phyloP scores from a whole-genome alignment of 2,329 filamentous ascomycete species.

The Aspergillus sp. region DNA sequence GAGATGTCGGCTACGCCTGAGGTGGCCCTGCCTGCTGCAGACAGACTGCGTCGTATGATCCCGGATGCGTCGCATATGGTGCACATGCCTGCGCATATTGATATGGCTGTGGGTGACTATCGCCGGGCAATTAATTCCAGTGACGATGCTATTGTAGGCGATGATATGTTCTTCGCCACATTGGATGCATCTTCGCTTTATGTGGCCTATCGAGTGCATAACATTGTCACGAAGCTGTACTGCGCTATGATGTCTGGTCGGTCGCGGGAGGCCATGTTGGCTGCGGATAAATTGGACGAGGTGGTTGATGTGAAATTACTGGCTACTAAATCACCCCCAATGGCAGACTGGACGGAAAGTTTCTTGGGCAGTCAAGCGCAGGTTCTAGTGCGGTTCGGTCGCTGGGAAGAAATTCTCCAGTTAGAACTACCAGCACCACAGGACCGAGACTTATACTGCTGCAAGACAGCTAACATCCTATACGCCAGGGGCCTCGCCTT shows the following conservation, averaged over 20 bases:
- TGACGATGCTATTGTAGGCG: slow-evolving; percentile 63
- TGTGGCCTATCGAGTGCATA: slow-evolving; percentile 40
- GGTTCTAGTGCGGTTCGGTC: slow-evolving; percentile 69
- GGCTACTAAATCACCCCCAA: slow-evolving; percentile 54
- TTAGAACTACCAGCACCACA: slow-evolving; percentile 58
- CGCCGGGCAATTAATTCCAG: slow-evolving; percentile 66
- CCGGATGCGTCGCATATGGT: slow-evolving; percentile 69
- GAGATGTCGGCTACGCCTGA: slow-evolving; percentile 71
- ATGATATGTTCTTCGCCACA: slow-evolving; percentile 62
- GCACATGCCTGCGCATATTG: slow-evolving; percentile 76
- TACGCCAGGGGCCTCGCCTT: slow-evolving; percentile 33
- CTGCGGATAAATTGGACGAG: slow-evolving; percentile 18
- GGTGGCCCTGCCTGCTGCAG: slow-evolving; percentile 59
- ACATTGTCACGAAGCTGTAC: slow-evolving; percentile 22
- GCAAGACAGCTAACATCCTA: slow-evolving; percentile 65
- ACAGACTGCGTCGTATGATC: slow-evolving; percentile 62
- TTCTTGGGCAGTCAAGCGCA: slow-evolving; percentile 68
- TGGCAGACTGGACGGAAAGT: slow-evolving; percentile 75
- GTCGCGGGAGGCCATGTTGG: slow-evolving; percentile 18
- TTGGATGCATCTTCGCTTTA: slow-evolving; percentile 64
- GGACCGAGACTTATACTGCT: slow-evolving; percentile 62
- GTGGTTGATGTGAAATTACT: slow-evolving; percentile 10
- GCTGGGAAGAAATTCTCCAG: slow-evolving; percentile 64
- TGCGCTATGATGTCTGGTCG: slow-evolving; percentile 20
- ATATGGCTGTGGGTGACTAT: slow-evolving; percentile 73